Evolutionary conservation across 2,329 filamentous ascomycete genomes (phyloP), one percentile per base, ranked within the genome.

Genomic region (Fusarium musae): DNA sequence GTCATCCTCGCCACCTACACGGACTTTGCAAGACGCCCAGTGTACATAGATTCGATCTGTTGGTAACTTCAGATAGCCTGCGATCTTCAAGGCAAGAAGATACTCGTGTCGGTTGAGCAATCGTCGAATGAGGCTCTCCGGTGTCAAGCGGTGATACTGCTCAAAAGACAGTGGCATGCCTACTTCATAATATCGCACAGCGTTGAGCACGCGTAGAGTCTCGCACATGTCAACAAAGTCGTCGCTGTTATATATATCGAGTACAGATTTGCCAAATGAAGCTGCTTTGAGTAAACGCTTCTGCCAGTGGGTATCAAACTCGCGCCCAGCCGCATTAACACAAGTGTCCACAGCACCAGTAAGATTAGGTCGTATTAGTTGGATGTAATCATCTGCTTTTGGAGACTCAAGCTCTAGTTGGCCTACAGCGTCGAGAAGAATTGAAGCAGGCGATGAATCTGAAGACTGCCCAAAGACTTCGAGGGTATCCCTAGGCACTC

Each of bases 201-300:
- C 96, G 77, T 98, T 98, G 53, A 99, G 87, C 0, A 99, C 95
- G 21, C 96, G 92, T 21, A 99, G 84, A 2, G 92, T 96, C 82
- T 99, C 96, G 76, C 95, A 97, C 92, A 98, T 98, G 72, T 98
- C 96, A 60, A 99, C 96, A 82, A 98, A 99, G 74, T 99, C 96
- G 79, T 99, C 96, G 79, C 95, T 98, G 82, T 96, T 98, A 83
- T 98, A 99, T 17, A 98, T 91, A 78, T 98, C 96, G 7, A 99
- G 88, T 0, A 98, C 96, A 0, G 96, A 98, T 82, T 99, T 99
- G 69, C 96, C 96, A 80, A 98, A 98, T 0, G 96, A 98, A 0
- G 96, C 96, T 10, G 96, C 96, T 80, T 97, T 97, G n/a, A 99
- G 87, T 3, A 99, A 87, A 76, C 97, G 91, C 80, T 98, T 99